These are phyloP conservation scores for Botrytis galanthina DNA, from an alignment of 2,329 filamentous ascomycete genomes.

Conservation along the genomic window DNA sequence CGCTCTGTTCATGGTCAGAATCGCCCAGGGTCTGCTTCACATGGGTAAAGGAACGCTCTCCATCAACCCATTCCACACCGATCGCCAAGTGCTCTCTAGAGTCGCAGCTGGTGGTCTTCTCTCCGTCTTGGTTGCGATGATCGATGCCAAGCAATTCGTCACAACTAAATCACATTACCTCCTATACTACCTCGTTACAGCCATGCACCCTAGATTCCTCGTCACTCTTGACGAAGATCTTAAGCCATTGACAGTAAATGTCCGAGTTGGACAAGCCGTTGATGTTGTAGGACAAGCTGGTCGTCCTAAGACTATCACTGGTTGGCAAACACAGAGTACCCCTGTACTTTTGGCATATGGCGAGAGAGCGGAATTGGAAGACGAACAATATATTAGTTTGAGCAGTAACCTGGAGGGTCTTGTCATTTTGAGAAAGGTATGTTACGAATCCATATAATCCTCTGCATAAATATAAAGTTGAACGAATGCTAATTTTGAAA, in stretches of 20 bases:
- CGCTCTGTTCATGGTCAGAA: slow-evolving; percentile 97
- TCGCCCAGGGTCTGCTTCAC: slow-evolving; percentile 93
- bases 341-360: slow-evolving; percentile 92
- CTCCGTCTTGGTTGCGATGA: slow-evolving; percentile 86
- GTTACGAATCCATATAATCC: slow-evolving; percentile 32
- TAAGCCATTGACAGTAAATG: slow-evolving; percentile 90
- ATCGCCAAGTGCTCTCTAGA: slow-evolving; percentile 89
- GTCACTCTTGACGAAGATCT: slow-evolving; percentile 94
- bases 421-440: slow-evolving; percentile 94
- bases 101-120: slow-evolving; percentile 88
- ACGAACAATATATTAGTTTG: slow-evolving; percentile 93
- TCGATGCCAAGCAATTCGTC: slow-evolving; percentile 87
- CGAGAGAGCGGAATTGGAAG: slow-evolving; percentile 93
- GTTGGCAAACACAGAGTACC: slow-evolving; percentile 99
- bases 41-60: slow-evolving; percentile 99
- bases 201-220: slow-evolving; percentile 95
- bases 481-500: slow-evolving; percentile 20
- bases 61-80: slow-evolving; percentile 98
- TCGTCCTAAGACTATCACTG: slow-evolving; percentile 96
- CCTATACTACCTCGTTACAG: slow-evolving; percentile 93
- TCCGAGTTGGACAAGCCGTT: slow-evolving; percentile 95
- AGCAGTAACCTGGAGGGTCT: slow-evolving; percentile 90
- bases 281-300: slow-evolving; percentile 97
- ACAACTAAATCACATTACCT: slow-evolving; percentile 76
- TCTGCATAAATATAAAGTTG: neutral